Base-by-base conservation (phyloP, 305 asterid species). In the Fraxinus ornus region DNA sequence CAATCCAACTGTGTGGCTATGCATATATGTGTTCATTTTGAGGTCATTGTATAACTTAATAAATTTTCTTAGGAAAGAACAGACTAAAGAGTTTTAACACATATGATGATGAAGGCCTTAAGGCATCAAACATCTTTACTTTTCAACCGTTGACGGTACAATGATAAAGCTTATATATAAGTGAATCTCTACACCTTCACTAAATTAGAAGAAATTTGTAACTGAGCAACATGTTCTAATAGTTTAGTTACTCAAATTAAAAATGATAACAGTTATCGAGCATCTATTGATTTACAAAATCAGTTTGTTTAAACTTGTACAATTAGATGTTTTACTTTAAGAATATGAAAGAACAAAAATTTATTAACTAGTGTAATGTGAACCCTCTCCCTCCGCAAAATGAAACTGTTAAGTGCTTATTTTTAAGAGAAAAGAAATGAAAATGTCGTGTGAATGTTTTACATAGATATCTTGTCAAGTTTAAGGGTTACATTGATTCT, bases 401-500 rank as follows among this genome's bases (percentile, higher is more conserved):
- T 22, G 80, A 77, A 73, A 75, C 22, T 75, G 37, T 80, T 77
- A 64, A 22, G 24, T 52, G 57, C 24, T 55, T 77, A 5, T 68
- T 66, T 66, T 22, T 24, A 24, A 64, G 33, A 24, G 15, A 10
- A 2, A 60, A 64, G 12, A 64, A 64, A 7, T 22, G 32, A 33
- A 24, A 64, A 64, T 49, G 62, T 19, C 75, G 13, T 79, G 6
- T 76, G 49, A 36, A 79, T 44, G 62, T 76, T 75, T 77, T 33
- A 33, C 6, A 9, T 22, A 62, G 72, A 64, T 24, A 64, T 64
- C 72, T 64, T 64, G 35, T 24, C 39, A 75, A 22, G n/a, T 79
- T 66, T 22, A 19, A 73, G 28, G 70, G 10, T 10, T 82, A 37
- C 79, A 41, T 80, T 32, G 26, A 39, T 76, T 77, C 21, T 83